phyloP scores from a whole-genome alignment of 352 stramenopile genomes.

The Pythium volutum region DNA sequence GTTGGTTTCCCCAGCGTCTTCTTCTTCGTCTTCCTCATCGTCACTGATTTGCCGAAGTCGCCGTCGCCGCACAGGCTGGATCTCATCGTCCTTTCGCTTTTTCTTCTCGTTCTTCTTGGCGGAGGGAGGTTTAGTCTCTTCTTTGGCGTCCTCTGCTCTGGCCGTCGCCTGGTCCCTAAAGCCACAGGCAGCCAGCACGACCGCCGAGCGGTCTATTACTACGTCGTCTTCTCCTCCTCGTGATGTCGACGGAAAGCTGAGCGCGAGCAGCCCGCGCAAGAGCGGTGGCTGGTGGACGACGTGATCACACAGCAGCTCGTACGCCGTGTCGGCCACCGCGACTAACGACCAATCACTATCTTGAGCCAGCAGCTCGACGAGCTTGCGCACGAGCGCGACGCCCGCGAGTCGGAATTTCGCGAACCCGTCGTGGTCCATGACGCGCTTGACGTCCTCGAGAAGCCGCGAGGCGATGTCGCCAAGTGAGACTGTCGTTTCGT shows the following conservation, averaged over 20 bases:
- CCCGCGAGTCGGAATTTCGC: conserved; percentile 41
- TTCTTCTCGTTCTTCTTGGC: too few species aligned
- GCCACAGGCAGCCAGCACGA: conserved; percentile 36
- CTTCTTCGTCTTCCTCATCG: conserved; percentile 4
- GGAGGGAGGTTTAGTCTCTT: background rate
- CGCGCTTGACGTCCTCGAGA: conserved; percentile 6
- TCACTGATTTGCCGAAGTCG: conserved; percentile 34
- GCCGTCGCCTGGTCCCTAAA: conserved; percentile 15
- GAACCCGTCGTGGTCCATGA: conserved; percentile 16
- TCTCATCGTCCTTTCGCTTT: background rate
- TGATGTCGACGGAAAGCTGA: conserved; percentile 22
- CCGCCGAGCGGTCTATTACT: conserved; percentile 3
- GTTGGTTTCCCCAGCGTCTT: background rate
- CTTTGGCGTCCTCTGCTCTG: background rate
- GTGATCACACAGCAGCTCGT: conserved; percentile 61
- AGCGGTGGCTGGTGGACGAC: conserved; percentile 58
- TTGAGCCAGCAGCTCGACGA: conserved; percentile 26
- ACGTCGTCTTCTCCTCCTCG: conserved; percentile 19
- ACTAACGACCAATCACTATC: background rate
- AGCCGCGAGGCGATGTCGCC: background rate
- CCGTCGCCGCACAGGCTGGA: conserved; percentile 17
- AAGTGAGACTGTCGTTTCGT: background rate
- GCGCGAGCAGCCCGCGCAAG: conserved; percentile 40
- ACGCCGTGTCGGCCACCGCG: conserved; percentile 29
- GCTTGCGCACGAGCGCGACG: conserved; percentile 36